Percentiles rank a stretch among this genome's conserved stretches.
phyloP scores from a whole-genome alignment of 2,329 filamentous ascomycete species.

The Phaeosphaeriaceae sp. region DNA sequence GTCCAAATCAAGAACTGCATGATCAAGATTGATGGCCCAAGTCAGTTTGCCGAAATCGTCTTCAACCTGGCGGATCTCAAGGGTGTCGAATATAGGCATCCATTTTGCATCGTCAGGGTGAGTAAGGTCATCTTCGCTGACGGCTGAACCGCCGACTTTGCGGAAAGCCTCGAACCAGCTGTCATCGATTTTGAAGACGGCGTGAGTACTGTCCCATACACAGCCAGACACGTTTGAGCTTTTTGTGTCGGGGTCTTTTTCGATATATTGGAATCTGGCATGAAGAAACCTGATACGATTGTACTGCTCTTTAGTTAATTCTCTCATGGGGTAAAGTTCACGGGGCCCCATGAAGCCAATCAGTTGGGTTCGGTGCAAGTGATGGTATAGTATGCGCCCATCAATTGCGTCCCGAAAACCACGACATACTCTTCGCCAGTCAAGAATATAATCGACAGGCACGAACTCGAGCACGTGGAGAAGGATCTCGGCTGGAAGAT shows the following conservation, averaged over 20 bases:
- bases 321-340: neutral
- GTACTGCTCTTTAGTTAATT: conserved; percentile 19
- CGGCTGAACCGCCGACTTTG: neutral
- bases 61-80: conserved; percentile 12
- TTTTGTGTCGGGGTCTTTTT: neutral
- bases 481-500: conserved; percentile 41
- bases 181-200: conserved; percentile 31
- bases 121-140: neutral
- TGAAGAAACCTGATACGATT: conserved; percentile 24
- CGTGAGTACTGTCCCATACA: conserved; percentile 24
- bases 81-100: conserved; percentile 3
- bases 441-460: conserved; percentile 32
- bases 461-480: conserved; percentile 35
- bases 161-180: conserved; percentile 20
- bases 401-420: conserved; percentile 43
- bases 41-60: conserved; percentile 24
- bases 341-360: conserved; percentile 28
- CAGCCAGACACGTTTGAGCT: neutral
- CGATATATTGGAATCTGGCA: conserved; percentile 15
- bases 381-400: conserved; percentile 30
- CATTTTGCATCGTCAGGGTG: conserved; percentile 5
- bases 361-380: conserved; percentile 27
- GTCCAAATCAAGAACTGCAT: conserved; percentile 33
- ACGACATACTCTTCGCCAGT: conserved; percentile 38
- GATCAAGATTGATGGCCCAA: conserved; percentile 37